Evolutionary conservation across 108 stramenopile genomes (phyloP).

Genomic region (Fistulifera pelliculosa): DNA sequence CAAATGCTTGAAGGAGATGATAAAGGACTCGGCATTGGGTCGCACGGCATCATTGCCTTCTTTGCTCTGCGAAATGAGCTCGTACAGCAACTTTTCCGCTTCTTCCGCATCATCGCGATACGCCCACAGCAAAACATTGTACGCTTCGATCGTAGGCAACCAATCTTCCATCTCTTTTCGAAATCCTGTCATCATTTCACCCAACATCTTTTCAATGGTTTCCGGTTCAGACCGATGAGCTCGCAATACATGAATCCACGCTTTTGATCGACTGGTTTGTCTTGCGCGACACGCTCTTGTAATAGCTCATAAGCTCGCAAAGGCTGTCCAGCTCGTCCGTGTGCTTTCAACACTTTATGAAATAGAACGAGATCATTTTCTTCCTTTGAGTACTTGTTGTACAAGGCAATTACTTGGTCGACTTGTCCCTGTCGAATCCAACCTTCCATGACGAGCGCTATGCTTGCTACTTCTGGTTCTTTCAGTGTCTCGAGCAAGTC

Average conservation of each 20-base stretch:
- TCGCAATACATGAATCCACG: conserved; percentile 37
- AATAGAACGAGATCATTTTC: conserved; percentile 5
- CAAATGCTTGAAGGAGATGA: conserved; percentile 14
- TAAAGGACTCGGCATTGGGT: conserved; percentile 41
- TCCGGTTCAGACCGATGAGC: conserved; percentile 14
- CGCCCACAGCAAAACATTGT: conserved; percentile 28
- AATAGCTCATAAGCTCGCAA: conserved; percentile 23
- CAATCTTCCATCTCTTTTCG: conserved; percentile 17
- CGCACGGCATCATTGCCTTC: conserved; percentile 35
- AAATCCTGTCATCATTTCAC: conserved; percentile 21
- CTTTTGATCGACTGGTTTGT: conserved; percentile 10
- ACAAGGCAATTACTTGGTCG: conserved; percentile 18
- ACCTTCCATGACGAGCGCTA: conserved; percentile 29
- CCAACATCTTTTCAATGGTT: conserved; percentile 13
- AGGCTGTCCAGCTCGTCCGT: conserved; percentile 15
- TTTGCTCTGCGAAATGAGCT: conserved; percentile 34
- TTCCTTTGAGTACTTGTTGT: conserved; percentile 14
- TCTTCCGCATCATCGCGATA: conserved; percentile 13
- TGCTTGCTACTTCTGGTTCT: background rate
- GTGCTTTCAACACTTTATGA: conserved; percentile 37
- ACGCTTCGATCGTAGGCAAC: conserved; percentile 23
- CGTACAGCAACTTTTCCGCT: conserved; percentile 30
- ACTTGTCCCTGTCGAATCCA: conserved; percentile 29
- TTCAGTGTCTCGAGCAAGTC: conserved; percentile 6
- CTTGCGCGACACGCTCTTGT: conserved; percentile 10